Evolutionary conservation across 2,329 filamentous ascomycete species (phyloP), one percentile per base, ranked within the genome.

Genomic region (Diaporthe helianthi): DNA sequence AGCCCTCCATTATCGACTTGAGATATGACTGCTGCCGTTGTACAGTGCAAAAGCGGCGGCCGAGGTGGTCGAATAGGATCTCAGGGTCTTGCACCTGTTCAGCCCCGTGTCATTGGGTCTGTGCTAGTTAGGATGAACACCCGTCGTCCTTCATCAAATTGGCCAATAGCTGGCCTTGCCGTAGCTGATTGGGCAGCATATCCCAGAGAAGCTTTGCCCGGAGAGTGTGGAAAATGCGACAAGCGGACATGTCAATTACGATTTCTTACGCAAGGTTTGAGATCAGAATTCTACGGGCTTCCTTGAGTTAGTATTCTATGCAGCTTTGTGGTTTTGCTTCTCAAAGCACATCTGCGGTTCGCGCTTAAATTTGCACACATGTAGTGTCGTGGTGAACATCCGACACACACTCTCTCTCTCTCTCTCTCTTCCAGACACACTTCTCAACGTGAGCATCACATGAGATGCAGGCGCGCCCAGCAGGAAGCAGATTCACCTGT

Each of bases 281-380:
- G 8, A 9, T 58, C 2, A 9, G 36, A 13, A 4, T 24, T 58
- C 15, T 58, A 67, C 24, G 52, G 29, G 51, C 51, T 67, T 24
- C 26, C 24, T 33, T 38, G 22, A 58, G 46, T 58, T 67, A 67
- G 52, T 67, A 19, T 54, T 67, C 33, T 55, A 47, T 58, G 41
- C 29, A 41, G 44, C 41, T 58, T 24, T 58, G 52, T 38, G 52
- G 22, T 49, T 49, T 41, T 41, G 65, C 52, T 51, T 67, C 44
- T 67, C 51, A 26, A 38, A 33, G 24, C 46, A 58, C 46, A 36
- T 49, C 58, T 22, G 58, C 58, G 44, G 58, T 49, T 49, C 31
- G 41, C 44, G 22, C 44, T 63, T 44, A 63, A 36, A 22, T 15
- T n/a, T n/a, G 58, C 41, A 12, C n/a, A 47, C 13, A 36, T 29